Base-by-base conservation (phyloP, 306 rosid species). In the Rosa rugosa region DNA sequence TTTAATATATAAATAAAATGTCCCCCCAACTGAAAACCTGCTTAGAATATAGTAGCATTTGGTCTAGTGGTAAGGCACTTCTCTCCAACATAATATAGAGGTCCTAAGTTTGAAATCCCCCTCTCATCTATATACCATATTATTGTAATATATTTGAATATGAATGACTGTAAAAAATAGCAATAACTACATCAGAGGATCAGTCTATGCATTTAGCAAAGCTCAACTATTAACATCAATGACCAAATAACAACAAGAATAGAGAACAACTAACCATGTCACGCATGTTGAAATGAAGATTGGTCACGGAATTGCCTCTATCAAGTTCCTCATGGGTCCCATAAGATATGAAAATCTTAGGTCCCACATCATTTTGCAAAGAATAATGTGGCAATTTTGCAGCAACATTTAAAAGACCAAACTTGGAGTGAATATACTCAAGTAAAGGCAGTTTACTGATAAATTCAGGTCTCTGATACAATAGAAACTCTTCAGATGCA, bases 401-500 rank as follows among this genome's bases (percentile, higher is more conserved):
- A 71, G 98, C 97, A 87, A 96, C 99, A 83, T 96, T 96, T 49
- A 96, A 93, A 88, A 96, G 93, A 87, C 99, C 99, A 97, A 97
- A 93, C 85, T 93, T 93, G 64, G 97, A 91, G 92, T 93, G 99
- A 75, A 96, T 93, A 82, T 91, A 96, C 91, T 96, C 93, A 45
- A 95, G 94, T 66, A 95, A 89, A 81, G 98, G 98, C 79, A 96
- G 86, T 89, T 93, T 96, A 85, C 95, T 87, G 86, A 96, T 93
- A 83, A 90, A 93, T 41, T 96, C 98, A 70, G 99, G 98, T 85
- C 99, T 91, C 86, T 91, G 98, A 80, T 91, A 93, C 89, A 93
- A 82, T 57, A 93, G 87, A 81, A 96, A 96, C 81, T 96, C 97
- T 90, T 96, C 99, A 71, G 97, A 90, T 66, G 97, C 97, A 70